Percentiles rank a stretch among this genome's conserved stretches.
These are phyloP conservation scores for Trichoderma polysporum DNA, from an alignment of 2,329 filamentous ascomycete species.

Conservation along the genomic window DNA sequence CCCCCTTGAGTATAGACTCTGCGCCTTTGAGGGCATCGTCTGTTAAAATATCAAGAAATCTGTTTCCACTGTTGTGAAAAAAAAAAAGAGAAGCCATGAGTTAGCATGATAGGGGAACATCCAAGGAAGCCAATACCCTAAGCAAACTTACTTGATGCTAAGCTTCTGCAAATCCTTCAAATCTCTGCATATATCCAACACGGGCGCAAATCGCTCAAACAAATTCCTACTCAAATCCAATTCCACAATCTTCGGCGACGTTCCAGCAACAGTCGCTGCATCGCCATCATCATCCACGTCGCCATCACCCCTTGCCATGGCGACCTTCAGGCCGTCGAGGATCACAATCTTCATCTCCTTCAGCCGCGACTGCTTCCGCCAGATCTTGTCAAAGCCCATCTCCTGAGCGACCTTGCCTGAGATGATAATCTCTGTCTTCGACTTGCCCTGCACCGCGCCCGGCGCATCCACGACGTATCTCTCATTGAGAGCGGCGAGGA, in stretches of 20 bases:
- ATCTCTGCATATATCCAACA: conserved; percentile 69
- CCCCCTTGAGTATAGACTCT: conserved; percentile 45
- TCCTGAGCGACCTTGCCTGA: conserved; percentile 87
- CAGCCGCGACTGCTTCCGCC: conserved; percentile 73
- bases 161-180: conserved; percentile 66
- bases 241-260: conserved; percentile 69
- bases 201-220: conserved; percentile 64
- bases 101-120: background rate
- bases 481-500: conserved; percentile 73
- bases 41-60: conserved; percentile 52
- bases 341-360: conserved; percentile 78
- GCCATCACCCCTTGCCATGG: conserved; percentile 34
- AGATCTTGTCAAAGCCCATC: conserved; percentile 92
- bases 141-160: conserved; percentile 77
- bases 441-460: conserved; percentile 37
- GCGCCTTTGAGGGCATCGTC: conserved; percentile 34
- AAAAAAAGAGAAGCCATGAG: background rate
- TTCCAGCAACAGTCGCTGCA: conserved; percentile 44
- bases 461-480: conserved; percentile 73
- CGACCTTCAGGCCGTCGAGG: conserved; percentile 72
- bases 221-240: conserved; percentile 85
- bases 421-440: conserved; percentile 57
- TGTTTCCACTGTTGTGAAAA: conserved; percentile 63
- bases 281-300: conserved; percentile 31
- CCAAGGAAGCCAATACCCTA: background rate